These are phyloP conservation scores for Paradendryphiella salina DNA, from an alignment of 2,329 filamentous ascomycete genomes.

Conservation along the genomic window DNA sequence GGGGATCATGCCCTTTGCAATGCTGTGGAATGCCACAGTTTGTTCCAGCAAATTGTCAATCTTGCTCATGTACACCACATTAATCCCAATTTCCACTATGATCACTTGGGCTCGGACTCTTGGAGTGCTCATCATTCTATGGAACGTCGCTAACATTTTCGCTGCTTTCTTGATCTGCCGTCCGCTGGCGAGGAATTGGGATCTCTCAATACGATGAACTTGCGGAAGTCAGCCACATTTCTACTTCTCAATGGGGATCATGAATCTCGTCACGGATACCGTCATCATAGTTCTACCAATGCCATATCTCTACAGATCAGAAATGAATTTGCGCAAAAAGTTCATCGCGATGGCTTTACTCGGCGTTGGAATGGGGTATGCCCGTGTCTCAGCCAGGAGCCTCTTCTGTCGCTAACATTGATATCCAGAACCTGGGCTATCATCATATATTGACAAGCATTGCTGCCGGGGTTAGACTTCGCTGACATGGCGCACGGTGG, in stretches of 20 bases:
- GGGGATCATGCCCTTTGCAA: slow-evolving; percentile 24
- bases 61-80: slow-evolving; percentile 23
- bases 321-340: slow-evolving; percentile 18
- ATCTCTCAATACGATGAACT: slow-evolving; percentile 17
- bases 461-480: slow-evolving; percentile 17
- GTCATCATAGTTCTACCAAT: slow-evolving; percentile 24
- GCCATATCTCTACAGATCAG: slow-evolving; percentile 24
- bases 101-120: slow-evolving; percentile 6
- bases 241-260: slow-evolving; percentile 16
- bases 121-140: slow-evolving; percentile 17
- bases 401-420: neutral
- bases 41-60: slow-evolving; percentile 27
- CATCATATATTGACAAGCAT: slow-evolving; percentile 28
- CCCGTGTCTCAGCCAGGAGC: neutral
- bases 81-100: slow-evolving; percentile 22
- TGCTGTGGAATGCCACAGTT: slow-evolving; percentile 28
- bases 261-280: slow-evolving; percentile 27
- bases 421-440: slow-evolving; percentile 28
- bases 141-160: slow-evolving; percentile 19
- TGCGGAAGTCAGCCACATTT: slow-evolving; percentile 25
- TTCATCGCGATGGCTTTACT: slow-evolving; percentile 21
- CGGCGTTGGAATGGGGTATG: slow-evolving; percentile 27
- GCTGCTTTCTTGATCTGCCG: slow-evolving; percentile 23
- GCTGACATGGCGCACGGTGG: slow-evolving; percentile 24
- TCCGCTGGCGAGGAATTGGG: slow-evolving; percentile 25